Percentiles rank a stretch among this genome's conserved stretches.
These are phyloP conservation scores for Lachancea kluyveri DNA, from an alignment of 805 yeast genomes.

Conservation along the genomic window DNA sequence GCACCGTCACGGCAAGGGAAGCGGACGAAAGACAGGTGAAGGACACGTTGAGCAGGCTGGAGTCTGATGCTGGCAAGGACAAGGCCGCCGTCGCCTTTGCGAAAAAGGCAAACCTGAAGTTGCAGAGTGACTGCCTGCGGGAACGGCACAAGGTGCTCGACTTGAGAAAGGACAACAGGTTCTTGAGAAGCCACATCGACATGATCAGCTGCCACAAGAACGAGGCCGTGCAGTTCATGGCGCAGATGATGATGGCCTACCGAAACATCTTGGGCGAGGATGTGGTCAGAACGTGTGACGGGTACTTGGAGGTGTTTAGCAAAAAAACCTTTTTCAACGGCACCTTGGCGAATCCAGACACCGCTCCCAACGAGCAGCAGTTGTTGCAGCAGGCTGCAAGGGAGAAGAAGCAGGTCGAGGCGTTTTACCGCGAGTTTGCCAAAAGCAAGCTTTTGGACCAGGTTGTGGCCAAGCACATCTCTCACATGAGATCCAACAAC, in stretches of 20 bases:
- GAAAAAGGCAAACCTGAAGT: slow-evolving; percentile 14
- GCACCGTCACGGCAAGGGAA: slow-evolving; percentile 2
- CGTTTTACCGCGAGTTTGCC: slow-evolving; percentile 20
- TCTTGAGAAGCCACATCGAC: slow-evolving; percentile 13
- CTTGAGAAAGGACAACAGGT: slow-evolving; percentile 14
- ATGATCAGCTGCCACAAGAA: slow-evolving; percentile 17
- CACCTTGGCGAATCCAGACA: slow-evolving; percentile 5
- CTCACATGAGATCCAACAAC: slow-evolving; percentile 19
- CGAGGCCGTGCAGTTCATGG: slow-evolving; percentile 25
- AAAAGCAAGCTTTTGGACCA: slow-evolving; percentile 18
- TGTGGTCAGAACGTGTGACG: slow-evolving; percentile 15
- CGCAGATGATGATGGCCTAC: slow-evolving; percentile 23
- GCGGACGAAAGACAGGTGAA: slow-evolving; percentile 2
- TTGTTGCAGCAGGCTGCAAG: slow-evolving; percentile 8
- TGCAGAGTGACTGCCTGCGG: slow-evolving; percentile 17
- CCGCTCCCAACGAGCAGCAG: slow-evolving; percentile 2
- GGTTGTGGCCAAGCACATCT: slow-evolving; percentile 18
- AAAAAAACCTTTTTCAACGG: slow-evolving; percentile 5
- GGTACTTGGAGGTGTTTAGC: slow-evolving; percentile 13
- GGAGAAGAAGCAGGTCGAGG: slow-evolving; percentile 7
- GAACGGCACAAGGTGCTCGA: slow-evolving; percentile 25
- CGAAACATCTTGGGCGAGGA: slow-evolving; percentile 16
- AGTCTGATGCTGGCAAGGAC: background rate
- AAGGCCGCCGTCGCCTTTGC: slow-evolving; percentile 1
- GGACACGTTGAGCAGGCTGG: slow-evolving; percentile 2